Conservation (phyloP, 2,329 filamentous ascomycete species). For the Fusarium gaditjirri region DNA sequence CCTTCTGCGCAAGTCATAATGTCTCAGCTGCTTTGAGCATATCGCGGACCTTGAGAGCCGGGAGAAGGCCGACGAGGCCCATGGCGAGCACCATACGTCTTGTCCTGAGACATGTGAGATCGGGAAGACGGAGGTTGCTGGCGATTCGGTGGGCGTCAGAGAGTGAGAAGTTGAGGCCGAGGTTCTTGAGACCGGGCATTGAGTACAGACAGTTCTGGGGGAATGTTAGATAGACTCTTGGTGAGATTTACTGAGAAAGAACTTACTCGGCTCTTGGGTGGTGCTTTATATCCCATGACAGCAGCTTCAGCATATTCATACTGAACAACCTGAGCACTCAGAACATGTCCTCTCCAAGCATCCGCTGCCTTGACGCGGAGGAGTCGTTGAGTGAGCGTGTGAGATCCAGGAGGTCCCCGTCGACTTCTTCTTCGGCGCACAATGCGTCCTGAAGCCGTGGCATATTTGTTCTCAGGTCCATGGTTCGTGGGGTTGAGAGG, state of each 20-base stretch:
- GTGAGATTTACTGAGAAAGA: background rate
- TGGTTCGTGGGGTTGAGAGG: slow-evolving; percentile 44
- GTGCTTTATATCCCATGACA: slow-evolving; percentile 4
- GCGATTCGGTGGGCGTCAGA: slow-evolving; percentile 27
- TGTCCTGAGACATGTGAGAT: slow-evolving; percentile 44
- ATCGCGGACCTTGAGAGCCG: slow-evolving; percentile 37
- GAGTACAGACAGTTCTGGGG: slow-evolving; percentile 34
- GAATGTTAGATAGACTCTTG: slow-evolving; percentile 1
- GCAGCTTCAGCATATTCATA: slow-evolving; percentile 35
- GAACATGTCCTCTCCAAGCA: slow-evolving; percentile 53
- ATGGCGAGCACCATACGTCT: slow-evolving; percentile 46
- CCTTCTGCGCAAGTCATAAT: slow-evolving; percentile 38
- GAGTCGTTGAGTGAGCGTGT: slow-evolving; percentile 55
- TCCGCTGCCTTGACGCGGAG: slow-evolving; percentile 56
- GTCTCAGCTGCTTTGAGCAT: slow-evolving; percentile 30
- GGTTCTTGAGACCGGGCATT: slow-evolving; percentile 25
- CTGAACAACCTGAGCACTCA: slow-evolving; percentile 43
- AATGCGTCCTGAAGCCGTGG: slow-evolving; percentile 25
- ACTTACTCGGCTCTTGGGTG: slow-evolving; percentile 34
- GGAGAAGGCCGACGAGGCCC: slow-evolving; percentile 46
- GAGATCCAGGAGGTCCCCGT: slow-evolving; percentile 34
- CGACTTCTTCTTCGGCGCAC: slow-evolving; percentile 34
- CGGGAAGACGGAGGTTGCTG: slow-evolving; percentile 38
- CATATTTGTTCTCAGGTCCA: slow-evolving; percentile 23
- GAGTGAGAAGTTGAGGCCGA: slow-evolving; percentile 38